Evolutionary conservation across 2,329 filamentous ascomycete species (phyloP).

Genomic region (Fusarium hostae): DNA sequence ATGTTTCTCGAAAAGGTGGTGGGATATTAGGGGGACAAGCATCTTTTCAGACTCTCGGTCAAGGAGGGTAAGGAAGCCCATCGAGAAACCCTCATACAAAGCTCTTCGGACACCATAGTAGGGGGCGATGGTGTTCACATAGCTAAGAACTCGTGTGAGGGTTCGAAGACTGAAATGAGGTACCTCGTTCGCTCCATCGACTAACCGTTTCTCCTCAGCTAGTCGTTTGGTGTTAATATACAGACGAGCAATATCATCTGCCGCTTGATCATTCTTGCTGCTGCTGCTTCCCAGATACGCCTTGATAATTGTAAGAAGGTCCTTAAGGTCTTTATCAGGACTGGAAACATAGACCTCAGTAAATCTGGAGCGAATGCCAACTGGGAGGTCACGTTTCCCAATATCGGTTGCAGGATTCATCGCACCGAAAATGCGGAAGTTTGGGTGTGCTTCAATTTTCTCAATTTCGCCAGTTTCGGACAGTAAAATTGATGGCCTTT

Average conservation of each 20-base stretch:
- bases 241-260: constrained; percentile 83
- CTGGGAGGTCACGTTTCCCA: constrained; percentile 92
- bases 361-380: constrained; percentile 89
- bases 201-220: constrained; percentile 83
- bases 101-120: constrained; percentile 87
- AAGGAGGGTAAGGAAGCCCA: constrained; percentile 95
- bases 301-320: constrained; percentile 87
- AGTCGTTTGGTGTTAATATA: constrained; percentile 89
- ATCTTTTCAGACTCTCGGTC: constrained; percentile 83
- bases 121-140: constrained; percentile 85
- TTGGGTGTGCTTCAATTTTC: constrained; percentile 85
- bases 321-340: constrained; percentile 86
- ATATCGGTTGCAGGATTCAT: constrained; percentile 99
- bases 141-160: constrained; percentile 87
- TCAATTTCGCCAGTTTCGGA: constrained; percentile 95
- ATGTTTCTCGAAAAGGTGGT: constrained; percentile 79
- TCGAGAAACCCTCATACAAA: constrained; percentile 94
- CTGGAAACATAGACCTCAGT: constrained; percentile 95
- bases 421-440: constrained; percentile 96
- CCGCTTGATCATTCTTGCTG: constrained; percentile 77
- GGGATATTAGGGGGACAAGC: constrained; percentile 81
- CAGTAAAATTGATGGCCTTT: constrained; percentile 83
- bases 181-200: constrained; percentile 94
- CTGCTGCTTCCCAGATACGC: constrained; percentile 82
- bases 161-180: constrained; percentile 98